Base-by-base conservation (phyloP, 2,329 filamentous ascomycete genomes). In the Dryadomyces quercivorus region DNA sequence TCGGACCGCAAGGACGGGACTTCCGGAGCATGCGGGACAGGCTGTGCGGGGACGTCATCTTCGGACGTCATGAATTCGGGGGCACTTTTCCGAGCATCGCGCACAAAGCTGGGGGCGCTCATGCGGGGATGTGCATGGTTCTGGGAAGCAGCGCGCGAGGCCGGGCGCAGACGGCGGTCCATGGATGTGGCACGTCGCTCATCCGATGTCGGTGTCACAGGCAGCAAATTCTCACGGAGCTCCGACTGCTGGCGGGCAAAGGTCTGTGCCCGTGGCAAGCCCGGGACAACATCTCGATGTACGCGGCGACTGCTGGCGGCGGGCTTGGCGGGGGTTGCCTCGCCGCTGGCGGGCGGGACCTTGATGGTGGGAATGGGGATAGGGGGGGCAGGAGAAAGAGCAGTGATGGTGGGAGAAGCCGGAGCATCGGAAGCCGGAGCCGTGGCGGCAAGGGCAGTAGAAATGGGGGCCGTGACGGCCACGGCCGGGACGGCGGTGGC, bases 171-270 rank as follows among this genome's bases (percentile, higher is more conserved):
- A 6, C 59, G 59, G 52, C 78, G 70, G 62, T 83, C 85, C 49
- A 80, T 75, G 9, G 86, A 92, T 15, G 82, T 74, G 12, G 88
- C 82, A 63, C 89, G 80, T 60, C 86, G 80, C 68, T 90, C 86
- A 43, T 78, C 77, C 26, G 75, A 70, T 36, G 81, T 78, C 6
- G 80, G 77, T 50, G 83, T 73, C 45, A 82, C 75, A 47, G 86
- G 82, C 56, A 85, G 75, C 53, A 95, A 74, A 63, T 82, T 84
- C 61, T 86, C 81, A 61, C 89, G 79, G 59, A 80, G 78, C 69
- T 95, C 91, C 31, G 88, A 92, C 65, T 86, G 80, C 67, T 92
- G 88, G 62, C 90, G 81, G 68, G 84, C 86, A 69, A 94, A 90
- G 0, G 88, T 94, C 62, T 85, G 81, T 5, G 83, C 75, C 50